Evolutionary conservation across 345 rosid genomes (phyloP), one percentile per base, ranked within the genome.

Genomic region (Murraya koenigii): DNA sequence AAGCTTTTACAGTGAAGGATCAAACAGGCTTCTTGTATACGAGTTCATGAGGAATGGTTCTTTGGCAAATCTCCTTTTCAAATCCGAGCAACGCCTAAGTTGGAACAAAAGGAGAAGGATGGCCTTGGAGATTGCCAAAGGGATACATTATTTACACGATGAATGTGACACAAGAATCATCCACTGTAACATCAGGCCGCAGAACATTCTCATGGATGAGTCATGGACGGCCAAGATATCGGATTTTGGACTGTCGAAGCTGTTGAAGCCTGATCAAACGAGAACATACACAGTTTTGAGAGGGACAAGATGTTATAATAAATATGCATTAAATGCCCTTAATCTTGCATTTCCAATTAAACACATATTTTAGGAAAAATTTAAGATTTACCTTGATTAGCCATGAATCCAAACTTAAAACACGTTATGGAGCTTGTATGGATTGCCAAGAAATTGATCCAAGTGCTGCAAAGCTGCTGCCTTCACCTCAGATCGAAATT

Each of bases 131-230:
- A 69, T 78, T 11, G 71, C 54, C 2, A 78, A 71, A 3, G 76
- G 76, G 9, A 35, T 71, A 32, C 59, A 47, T 14, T 70, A 70
- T 71, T 71, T 78, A 30, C 71, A 78, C 11, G 63, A 78, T 8
- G 76, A 78, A 35, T 64, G 76, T 4, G 76, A 78, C 15, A 71
- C 69, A 11, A 7, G 19, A 61, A 78, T 78, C 75, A 78, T 78
- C 33, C 75, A 78, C 7, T 78, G 69, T n/a, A 63, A 78, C 52
- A 61, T 78, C 8, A 78, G 62, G 63, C 80, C 80, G 23, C 61
- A 69, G 0, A 78, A 78, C 49, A 59, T 71, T 1, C 47, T 54
- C 3, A 71, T 78, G 81, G 77, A 55, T 36, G 66, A 22, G 9
- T 63, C 32, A 19, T 10, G 33, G 35, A 19, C 32, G 17, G 47